Evolutionary conservation across 495 filamentous ascomycete species (phyloP), one percentile per base, ranked within the genome.

Genomic region (Hypoxylon lienhwacheense): DNA sequence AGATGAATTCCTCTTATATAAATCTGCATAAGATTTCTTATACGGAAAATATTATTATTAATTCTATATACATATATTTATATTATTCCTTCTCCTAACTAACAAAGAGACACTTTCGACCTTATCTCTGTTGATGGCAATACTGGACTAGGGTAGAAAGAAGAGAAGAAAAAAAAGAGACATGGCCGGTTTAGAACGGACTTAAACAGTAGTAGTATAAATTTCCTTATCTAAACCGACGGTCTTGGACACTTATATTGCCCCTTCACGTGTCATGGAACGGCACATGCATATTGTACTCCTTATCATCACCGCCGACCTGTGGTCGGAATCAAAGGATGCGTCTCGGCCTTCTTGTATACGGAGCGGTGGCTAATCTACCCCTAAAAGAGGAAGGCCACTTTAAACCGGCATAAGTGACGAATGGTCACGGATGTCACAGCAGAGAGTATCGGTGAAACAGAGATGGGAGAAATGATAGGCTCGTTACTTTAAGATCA

Each of bases 351-450:
- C n/a, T 31, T 41, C 4, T 52, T 52, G 14, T 5, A 43, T 47
- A 36, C 56, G 41, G 43, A 53, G 47, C 36, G 21, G 36, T 39
- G 31, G 31, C 16, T 24, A 17, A 14, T 42, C 24, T 28, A 39
- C 25, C 57, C 48, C 34, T 37, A 54, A 60, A 54, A 60, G 33
- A 45, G 56, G 49, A 60, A 60, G 50, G 49, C 39, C 39, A 40
- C n/a, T 43, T 19, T 37, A 12, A 53, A 24, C 36, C 43, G 32
- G 25, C 15, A 51, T 17, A 47, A 17, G 25, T 40, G 46, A n/a
- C 33, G 24, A 44, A 28, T 25, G 37, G 45, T 50, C 55, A 53
- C 49, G 37, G 26, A 51, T 22, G 15, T 54, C 28, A 34, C 40
- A 26, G 35, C 16, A 5, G 35, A n/a, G 4, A n/a, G 47, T 21